Conservation (phyloP, 2,329 filamentous ascomycete species). For the Diaporthe sp. region DNA sequence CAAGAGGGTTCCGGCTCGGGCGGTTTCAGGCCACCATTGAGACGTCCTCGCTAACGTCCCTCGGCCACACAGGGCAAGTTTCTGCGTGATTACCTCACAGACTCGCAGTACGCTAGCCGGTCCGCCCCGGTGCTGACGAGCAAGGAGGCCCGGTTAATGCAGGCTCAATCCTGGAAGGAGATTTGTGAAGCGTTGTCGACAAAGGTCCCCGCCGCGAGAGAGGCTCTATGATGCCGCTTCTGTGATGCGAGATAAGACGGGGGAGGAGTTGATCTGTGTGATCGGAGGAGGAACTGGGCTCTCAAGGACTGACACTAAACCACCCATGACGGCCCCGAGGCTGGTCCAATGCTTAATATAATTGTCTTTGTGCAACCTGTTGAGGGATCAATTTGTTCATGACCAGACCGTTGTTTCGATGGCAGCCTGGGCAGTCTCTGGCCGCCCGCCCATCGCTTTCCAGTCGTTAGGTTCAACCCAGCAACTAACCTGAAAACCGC, state of each 20-base stretch:
- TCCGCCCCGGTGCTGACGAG: constrained; percentile 17
- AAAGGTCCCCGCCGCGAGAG: constrained; percentile 1
- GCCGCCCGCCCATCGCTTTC: not conserved
- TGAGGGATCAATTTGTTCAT: not conserved
- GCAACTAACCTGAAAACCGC: constrained; percentile 1
- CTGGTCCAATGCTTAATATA: not conserved
- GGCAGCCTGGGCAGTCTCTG: not conserved
- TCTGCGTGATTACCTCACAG: constrained; percentile 27
- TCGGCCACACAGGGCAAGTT: constrained; percentile 37
- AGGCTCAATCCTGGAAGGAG: constrained; percentile 38
- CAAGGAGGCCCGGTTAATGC: constrained; percentile 27
- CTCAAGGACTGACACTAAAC: not conserved
- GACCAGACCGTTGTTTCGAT: not conserved
- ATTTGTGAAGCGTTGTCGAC: constrained; percentile 16
- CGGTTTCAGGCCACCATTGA: not conserved
- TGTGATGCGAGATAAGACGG: not conserved
- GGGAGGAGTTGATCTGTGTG: not conserved
- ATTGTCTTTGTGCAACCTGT: not conserved
- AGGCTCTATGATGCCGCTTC: not conserved
- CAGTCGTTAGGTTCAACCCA: not conserved
- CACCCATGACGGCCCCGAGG: not conserved
- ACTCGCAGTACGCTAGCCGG: constrained; percentile 37
- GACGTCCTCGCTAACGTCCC: not conserved
- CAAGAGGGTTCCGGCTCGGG: not conserved
- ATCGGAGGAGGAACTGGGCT: not conserved